Percentiles rank a stretch among this genome's conserved stretches.
phyloP scores from a whole-genome alignment of 345 rosid species.

The Pugionium cornutum region DNA sequence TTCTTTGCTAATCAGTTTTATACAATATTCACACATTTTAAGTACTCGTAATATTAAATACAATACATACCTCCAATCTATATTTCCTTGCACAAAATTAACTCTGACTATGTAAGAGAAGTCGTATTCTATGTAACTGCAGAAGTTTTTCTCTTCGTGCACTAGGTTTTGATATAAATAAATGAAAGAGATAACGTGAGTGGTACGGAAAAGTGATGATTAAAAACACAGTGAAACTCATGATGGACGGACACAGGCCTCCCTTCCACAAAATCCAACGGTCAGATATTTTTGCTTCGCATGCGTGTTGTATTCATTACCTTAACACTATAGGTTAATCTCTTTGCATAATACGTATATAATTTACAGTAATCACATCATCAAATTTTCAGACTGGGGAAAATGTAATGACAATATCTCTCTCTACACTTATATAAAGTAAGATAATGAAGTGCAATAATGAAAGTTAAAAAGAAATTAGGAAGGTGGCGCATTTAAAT shows the following conservation, averaged over 20 bases:
- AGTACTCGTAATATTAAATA: no score
- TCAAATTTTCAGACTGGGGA: no score
- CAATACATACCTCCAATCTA: no score
- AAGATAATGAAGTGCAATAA: no score
- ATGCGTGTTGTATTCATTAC: constrained; percentile 34
- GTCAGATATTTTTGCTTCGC: constrained; percentile 43
- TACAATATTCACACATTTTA: no score
- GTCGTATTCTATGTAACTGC: background rate
- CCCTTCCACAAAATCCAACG: constrained; percentile 36
- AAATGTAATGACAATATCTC: no score
- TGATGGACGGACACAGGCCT: constrained; percentile 40
- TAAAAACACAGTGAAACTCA: constrained; percentile 35
- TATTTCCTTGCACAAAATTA: no score
- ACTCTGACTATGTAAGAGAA: no score
- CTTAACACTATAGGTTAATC: background rate
- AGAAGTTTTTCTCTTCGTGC: background rate
- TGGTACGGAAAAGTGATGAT: constrained; percentile 41
- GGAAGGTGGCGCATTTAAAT: constrained; percentile 22
- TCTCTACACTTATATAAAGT: no score
- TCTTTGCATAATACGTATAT: no score
- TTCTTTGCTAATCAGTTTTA: constrained; percentile 1
- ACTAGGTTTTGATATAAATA: background rate
- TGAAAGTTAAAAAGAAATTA: constrained; percentile 24
- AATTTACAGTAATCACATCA: no score
- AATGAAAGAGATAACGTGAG: constrained; percentile 24